Conservation (phyloP, 441 rosid species). For the Arabidopsis hybrid region DNA sequence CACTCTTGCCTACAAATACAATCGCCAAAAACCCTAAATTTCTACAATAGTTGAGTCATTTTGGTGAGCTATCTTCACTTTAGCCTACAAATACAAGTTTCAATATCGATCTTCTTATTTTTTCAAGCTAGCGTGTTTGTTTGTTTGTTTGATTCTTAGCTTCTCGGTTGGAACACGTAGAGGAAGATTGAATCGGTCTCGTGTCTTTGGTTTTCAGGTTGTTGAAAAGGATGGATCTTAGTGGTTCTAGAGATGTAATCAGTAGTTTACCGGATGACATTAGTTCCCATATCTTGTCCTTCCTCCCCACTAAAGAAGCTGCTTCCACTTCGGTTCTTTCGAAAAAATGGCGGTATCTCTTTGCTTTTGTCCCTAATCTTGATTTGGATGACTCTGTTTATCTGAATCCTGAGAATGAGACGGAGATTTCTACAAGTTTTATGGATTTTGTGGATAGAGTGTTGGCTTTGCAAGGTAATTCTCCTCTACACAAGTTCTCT, state of each 20-base stretch:
- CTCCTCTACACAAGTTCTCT: constrained; percentile 28
- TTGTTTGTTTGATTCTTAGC: no score
- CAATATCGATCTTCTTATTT: no score
- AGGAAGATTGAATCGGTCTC: neutral
- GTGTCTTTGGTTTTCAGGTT: neutral
- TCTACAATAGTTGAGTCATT: neutral
- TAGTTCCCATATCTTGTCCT: constrained; percentile 25
- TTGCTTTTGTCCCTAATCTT: constrained; percentile 24
- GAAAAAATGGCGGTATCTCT: constrained; percentile 14
- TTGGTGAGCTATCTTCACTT: neutral
- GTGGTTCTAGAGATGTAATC: constrained; percentile 8
- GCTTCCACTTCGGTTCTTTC: constrained; percentile 31
- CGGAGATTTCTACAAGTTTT: constrained; percentile 9
- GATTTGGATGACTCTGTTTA: constrained; percentile 21
- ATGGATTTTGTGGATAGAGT: constrained; percentile 27
- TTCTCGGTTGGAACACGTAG: no score
- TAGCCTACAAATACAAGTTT: neutral
- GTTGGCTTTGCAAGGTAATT: constrained; percentile 25
- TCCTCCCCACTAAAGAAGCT: constrained; percentile 37
- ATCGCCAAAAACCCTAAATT: neutral
- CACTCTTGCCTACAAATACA: neutral
- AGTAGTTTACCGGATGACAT: constrained; percentile 23
- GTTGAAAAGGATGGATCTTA: constrained; percentile 15
- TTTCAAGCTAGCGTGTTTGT: no score
- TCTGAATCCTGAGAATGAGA: neutral